Evolutionary conservation across 257 asterid genomes (phyloP), one percentile per base, ranked within the genome.

Genomic region (Mentha longifolia): DNA sequence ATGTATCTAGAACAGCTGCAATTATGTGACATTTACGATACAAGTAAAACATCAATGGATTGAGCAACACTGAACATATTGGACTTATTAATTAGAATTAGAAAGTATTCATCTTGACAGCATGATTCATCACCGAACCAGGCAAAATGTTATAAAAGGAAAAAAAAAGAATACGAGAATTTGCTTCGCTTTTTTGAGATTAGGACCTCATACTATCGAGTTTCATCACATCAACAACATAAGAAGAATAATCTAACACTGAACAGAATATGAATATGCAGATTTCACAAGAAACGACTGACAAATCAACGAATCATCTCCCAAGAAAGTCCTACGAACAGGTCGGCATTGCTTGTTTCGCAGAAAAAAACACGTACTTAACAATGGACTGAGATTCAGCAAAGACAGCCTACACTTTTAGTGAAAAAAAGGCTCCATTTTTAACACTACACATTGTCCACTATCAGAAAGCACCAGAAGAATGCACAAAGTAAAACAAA

Each of bases 91-190:
- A 37, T 59, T 45, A n/a, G 8, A 11, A 17, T 20, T 7, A 11
- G 68, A 71, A 58, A 70, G 60, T 15, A 30, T 51, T 62, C 64
- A 4, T 50, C 51, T 64, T 50, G 20, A 59, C 59, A 43, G 20
- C 11, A 59, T 22, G 52, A 13, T 8, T 60, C 58, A 57, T 67
- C 15, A 12, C 12, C 39, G 54, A 41, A 39, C 14, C 31, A 3
- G 2, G 31, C 31, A 28, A 2, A 28, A 28, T 28, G 31, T 3
- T 28, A 28, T 28, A 28, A 28, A 28, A 28, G 31, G 31, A 28
- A 28, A 42, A 54, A 28, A n/a, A 59, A 42, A 6, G 49, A 41
- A 39, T 17, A 72, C 3, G 39, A 43, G 20, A 51, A 51, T 51
- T 54, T 28, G 61, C 30, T 25, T 61, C 56, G 47, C 46, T n/a